Base-by-base conservation (phyloP, 495 filamentous ascomycete species). In the Ramalina peruviana region DNA sequence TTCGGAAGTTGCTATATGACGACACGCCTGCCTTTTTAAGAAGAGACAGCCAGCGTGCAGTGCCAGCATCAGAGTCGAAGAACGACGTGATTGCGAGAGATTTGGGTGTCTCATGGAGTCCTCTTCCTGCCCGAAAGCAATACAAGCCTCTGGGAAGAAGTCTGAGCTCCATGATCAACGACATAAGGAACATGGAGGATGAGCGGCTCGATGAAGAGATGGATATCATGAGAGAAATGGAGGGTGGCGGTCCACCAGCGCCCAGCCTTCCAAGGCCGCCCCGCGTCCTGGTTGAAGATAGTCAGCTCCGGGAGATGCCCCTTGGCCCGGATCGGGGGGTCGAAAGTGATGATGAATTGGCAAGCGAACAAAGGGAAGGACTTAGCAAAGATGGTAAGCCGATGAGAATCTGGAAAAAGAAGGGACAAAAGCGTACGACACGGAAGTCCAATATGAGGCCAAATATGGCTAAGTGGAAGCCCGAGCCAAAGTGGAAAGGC, bases 371-470 rank as follows among this genome's bases (percentile, higher is more conserved):
- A 19, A 53, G 53, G 12, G 44, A 51, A 48, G 54, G 45, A 36
- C 41, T 41, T 49, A 52, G 15, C 54, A 48, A 51, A 30, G 50
- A 72, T 40, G 76, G 75, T 1, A 66, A 71, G 11, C 72, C 76
- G 0, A 57, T 76, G 17, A 78, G 74, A 44, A 65, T 76, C 3
- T 95, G 81, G 69, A 95, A 94, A 69, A 97, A 97, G 74, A 86
- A 82, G 65, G 90, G 90, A 0, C 80, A 87, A 60, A 97, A 97
- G 66, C 75, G 90, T 39, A 87, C 84, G 33, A 94, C 90, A 3
- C 71, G 84, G 45, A 65, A 74, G 37, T 79, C 83, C n/a, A 83
- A 76, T 37, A 90, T 94, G 80, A 78, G 67, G 59, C 76, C 76
- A 0, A 70, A 72, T 12, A 45, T 61, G 12, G 54, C 59, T 46